Evolutionary conservation across 257 asterid genomes (phyloP).

Genomic region (Solanum medicagineum): DNA sequence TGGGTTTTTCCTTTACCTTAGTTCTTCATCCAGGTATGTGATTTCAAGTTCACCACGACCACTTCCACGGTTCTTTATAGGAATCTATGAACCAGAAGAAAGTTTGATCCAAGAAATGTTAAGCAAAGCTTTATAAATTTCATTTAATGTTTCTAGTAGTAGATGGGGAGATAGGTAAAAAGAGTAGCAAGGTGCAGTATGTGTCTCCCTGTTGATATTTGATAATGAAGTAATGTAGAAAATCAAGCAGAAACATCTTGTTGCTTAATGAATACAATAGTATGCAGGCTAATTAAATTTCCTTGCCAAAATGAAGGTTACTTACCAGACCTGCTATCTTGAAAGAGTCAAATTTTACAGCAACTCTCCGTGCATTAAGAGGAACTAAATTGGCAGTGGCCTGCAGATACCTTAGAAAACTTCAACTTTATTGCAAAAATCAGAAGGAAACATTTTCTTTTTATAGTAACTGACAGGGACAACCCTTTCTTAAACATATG

Average conservation of each 20-base stretch:
- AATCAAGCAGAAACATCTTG: not conserved
- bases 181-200: not conserved
- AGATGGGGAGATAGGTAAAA: not conserved
- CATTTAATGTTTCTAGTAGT: not conserved
- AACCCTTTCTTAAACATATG: not conserved
- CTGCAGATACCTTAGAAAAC: constrained; percentile 10
- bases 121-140: not conserved
- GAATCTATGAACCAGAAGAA: constrained; percentile 22
- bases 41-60: constrained; percentile 68
- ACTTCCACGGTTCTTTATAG: constrained; percentile 46
- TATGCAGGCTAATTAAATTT: not conserved
- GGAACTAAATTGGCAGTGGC: constrained; percentile 67
- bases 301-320: not conserved
- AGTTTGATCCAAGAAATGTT: not conserved
- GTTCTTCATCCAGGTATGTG: constrained; percentile 48
- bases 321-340: constrained; percentile 57
- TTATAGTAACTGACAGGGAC: not conserved
- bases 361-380: constrained; percentile 36
- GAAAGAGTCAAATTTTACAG: constrained; percentile 55
- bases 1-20: constrained; percentile 22
- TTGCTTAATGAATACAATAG: not conserved
- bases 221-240: not conserved
- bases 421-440: not conserved
- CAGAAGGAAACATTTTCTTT: not conserved
- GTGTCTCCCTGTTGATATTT: not conserved